Evolutionary conservation across 768 basidiomycete genomes (phyloP).

Genomic region (Chalciporus sphaerocephalus): DNA sequence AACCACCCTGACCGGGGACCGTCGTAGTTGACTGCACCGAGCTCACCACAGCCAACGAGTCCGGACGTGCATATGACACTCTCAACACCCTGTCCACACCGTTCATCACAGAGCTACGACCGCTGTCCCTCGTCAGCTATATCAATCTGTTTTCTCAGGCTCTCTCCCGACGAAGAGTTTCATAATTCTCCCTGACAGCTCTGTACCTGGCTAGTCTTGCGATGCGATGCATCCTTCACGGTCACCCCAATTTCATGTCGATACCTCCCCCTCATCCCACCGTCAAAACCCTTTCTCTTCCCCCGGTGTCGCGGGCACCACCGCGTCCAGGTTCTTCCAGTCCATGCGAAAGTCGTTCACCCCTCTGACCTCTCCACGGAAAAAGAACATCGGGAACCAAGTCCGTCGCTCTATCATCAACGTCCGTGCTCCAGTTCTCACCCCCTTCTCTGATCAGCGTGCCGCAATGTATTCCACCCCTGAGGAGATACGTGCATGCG

Average conservation of each 20-base stretch:
- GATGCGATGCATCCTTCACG: conserved; percentile 16
- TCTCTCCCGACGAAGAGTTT: background rate
- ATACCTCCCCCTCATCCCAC: background rate
- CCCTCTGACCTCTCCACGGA: conserved; percentile 18
- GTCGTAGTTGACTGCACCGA: background rate
- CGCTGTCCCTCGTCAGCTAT: background rate
- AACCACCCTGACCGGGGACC: no score
- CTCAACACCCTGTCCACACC: background rate
- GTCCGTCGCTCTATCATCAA: conserved; percentile 15
- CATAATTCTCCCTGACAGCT: conserved; percentile 1
- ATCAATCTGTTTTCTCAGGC: background rate
- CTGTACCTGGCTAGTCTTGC: no score
- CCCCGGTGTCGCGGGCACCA: conserved; percentile 13
- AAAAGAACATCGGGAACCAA: conserved; percentile 12
- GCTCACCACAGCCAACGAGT: background rate
- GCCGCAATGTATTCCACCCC: conserved; percentile 41
- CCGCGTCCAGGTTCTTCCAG: conserved; percentile 28
- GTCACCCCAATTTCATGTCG: conserved; percentile 10
- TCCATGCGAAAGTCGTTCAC: conserved; percentile 31
- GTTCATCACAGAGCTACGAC: background rate
- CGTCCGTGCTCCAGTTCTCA: conserved; percentile 6
- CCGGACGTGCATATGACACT: background rate
- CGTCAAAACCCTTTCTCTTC: background rate
- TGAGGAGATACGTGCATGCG: conserved; percentile 34
- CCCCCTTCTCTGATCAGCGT: conserved; percentile 16